Evolutionary conservation across 2,329 filamentous ascomycete species (phyloP).

Genomic region (Trichophyton mentagrophytes): DNA sequence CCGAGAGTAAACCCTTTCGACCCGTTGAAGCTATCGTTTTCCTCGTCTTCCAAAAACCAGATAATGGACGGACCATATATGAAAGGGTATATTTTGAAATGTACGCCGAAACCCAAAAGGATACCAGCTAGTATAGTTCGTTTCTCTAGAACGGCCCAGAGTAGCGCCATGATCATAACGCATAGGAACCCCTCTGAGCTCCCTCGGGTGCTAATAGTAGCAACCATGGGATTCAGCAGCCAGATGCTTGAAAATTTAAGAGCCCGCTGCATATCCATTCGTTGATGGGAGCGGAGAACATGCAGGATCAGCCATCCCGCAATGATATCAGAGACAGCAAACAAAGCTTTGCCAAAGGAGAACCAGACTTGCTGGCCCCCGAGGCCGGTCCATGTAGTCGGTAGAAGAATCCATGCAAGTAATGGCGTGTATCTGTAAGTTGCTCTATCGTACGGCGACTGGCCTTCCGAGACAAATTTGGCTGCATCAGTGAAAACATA

Average conservation of each 20-base stretch:
- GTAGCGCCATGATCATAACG: slow-evolving; percentile 65
- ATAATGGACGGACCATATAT: slow-evolving; percentile 61
- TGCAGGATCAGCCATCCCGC: slow-evolving; percentile 66
- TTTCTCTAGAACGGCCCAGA: slow-evolving; percentile 65
- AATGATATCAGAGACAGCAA: slow-evolving; percentile 68
- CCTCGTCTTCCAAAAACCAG: slow-evolving; percentile 26
- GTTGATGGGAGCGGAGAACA: slow-evolving; percentile 37
- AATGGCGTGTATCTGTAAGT: slow-evolving; percentile 96
- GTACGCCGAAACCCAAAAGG: slow-evolving; percentile 70
- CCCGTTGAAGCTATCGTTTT: background rate
- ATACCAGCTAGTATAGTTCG: slow-evolving; percentile 54
- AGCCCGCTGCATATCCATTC: slow-evolving; percentile 43
- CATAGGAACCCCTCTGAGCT: slow-evolving; percentile 86
- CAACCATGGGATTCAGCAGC: slow-evolving; percentile 96
- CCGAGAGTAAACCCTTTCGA: background rate
- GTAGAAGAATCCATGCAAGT: slow-evolving; percentile 78
- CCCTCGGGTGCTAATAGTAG: slow-evolving; percentile 86
- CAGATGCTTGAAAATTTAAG: slow-evolving; percentile 74
- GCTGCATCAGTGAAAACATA: slow-evolving; percentile 94
- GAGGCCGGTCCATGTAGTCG: slow-evolving; percentile 48
- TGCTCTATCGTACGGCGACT: slow-evolving; percentile 72
- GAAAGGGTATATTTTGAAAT: slow-evolving; percentile 98
- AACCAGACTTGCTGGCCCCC: slow-evolving; percentile 43
- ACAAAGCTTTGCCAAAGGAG: slow-evolving; percentile 75
- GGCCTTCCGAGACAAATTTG: slow-evolving; percentile 54